Evolutionary conservation across 75 land plant species (phyloP).

Genomic region (Isoetes taiwanensis): DNA sequence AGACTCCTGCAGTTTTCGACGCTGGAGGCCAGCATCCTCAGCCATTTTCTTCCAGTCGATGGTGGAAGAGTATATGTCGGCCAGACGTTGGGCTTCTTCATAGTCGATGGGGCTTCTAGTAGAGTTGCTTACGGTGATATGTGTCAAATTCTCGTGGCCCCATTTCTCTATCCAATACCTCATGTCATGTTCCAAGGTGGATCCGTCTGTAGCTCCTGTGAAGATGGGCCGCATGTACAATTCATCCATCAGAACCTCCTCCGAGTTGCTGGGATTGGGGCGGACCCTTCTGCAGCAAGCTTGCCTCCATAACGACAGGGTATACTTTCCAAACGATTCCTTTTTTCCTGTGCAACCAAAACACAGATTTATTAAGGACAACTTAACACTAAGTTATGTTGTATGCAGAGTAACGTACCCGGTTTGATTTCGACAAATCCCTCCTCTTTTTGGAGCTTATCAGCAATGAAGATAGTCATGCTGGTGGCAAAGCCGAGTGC

Average conservation of each 20-base stretch:
- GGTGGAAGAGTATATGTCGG: no score
- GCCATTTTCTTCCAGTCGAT: no score
- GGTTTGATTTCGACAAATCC: background rate
- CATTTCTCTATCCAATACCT: conserved; percentile 3
- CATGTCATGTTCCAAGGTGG: background rate
- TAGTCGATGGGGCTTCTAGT: no score
- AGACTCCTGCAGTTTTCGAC: no score
- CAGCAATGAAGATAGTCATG: background rate
- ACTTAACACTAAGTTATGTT: no score
- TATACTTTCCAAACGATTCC: conserved; percentile 3
- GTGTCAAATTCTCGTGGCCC: conserved; percentile 6
- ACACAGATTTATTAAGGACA: no score
- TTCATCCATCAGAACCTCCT: background rate
- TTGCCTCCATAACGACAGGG: background rate
- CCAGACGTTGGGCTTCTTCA: no score
- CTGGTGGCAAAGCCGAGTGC: background rate
- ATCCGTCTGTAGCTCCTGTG: background rate
- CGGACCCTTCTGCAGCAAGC: background rate
- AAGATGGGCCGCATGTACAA: conserved; percentile 6
- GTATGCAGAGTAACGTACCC: background rate
- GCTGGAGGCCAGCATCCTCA: no score
- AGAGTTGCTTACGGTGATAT: no score
- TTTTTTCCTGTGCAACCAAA: background rate
- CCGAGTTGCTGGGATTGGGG: background rate
- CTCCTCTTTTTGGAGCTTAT: background rate